phyloP scores from a whole-genome alignment of 495 filamentous ascomycete genomes.

The Aspergillus kassunensis region DNA sequence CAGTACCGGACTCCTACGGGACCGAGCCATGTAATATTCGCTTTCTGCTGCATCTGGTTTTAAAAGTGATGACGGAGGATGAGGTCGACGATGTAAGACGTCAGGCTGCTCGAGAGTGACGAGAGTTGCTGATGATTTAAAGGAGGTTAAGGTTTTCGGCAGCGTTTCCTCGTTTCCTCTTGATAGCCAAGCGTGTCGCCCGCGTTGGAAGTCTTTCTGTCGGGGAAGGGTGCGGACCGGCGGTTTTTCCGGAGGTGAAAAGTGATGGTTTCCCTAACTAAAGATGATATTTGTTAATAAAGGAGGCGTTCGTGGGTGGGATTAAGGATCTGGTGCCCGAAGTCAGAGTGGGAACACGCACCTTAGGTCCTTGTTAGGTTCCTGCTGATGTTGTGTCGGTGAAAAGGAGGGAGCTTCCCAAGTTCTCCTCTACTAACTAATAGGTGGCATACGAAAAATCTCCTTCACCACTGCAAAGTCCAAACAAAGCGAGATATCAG shows the following conservation, averaged over 20 bases:
- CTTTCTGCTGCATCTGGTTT: conserved; percentile 42
- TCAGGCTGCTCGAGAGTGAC: conserved; percentile 9
- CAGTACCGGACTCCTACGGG: conserved; percentile 54
- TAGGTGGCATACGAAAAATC: conserved; percentile 11
- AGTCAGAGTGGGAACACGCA: conserved; percentile 4
- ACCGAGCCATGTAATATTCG: conserved; percentile 50
- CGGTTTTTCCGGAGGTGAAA: conserved; percentile 38
- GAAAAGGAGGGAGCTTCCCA: too few relatives aligned
- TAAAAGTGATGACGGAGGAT: not conserved
- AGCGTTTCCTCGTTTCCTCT: conserved; percentile 20
- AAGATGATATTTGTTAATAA: conserved; percentile 3
- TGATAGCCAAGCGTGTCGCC: conserved; percentile 21
- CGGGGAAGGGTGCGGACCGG: conserved; percentile 28
- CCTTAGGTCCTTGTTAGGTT: not conserved
- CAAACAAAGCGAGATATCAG: not conserved
- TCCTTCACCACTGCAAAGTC: not conserved
- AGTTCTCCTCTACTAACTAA: not conserved
- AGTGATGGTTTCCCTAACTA: conserved; percentile 1
- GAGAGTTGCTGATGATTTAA: conserved; percentile 12
- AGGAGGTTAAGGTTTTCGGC: conserved; percentile 11
- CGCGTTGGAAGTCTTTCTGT: conserved; percentile 34
- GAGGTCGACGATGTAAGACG: conserved; percentile 6
- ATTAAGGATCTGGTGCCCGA: not conserved
- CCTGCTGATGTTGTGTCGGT: not conserved
- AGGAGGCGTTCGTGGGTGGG: too few relatives aligned